Evolutionary conservation across 208 protist genomes (phyloP), one percentile per base, ranked within the genome.

Genomic region (Trypanosoma avium): DNA sequence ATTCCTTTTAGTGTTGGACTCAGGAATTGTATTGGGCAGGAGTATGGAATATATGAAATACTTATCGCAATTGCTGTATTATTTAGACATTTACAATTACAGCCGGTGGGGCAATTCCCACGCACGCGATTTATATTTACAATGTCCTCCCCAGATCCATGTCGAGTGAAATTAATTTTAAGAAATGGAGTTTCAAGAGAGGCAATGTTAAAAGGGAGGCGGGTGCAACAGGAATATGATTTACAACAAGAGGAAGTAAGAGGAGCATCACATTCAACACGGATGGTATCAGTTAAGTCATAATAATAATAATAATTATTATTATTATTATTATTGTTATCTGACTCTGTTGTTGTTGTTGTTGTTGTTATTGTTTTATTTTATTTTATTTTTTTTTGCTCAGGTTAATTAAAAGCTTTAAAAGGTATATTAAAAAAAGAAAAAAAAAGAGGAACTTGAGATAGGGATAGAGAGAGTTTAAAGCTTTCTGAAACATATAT

Each of bases 21-120:
- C 29, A 71, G 80, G 42, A 77, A 70, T 56, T 86, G 80, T 73
- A 82, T 86, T 38, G 80, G 80, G 2, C 64, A 78, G 55, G 75
- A 86, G 46, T 78, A 81, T 48, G 75, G 70, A n/a, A 61, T 67
- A 27, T 61, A 74, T 7, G 80, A 82, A 53, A 49, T 79, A 5
- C 76, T 86, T 53, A 60, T 86, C 52, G 67, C 73, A 24, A 62
- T 67, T 0, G 75, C 80, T 10, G 40, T 75, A 17, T 22, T 86
- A 27, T 42, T 73, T 12, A 65, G 80, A 13, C 70, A 82, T 67
- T 53, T 86, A 45, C 42, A 56, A 40, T 54, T 86, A 36, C 61
- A 78, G 40, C 29, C 72, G 12, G 55, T 72, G 1, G 80, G 80
- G 4, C 27, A 61, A 8, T 80, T 86, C 33, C 80, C 80, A 13